Evolutionary conservation across 306 rosid genomes (phyloP), one percentile per base, ranked within the genome.

Genomic region (Abrus pulchellus): DNA sequence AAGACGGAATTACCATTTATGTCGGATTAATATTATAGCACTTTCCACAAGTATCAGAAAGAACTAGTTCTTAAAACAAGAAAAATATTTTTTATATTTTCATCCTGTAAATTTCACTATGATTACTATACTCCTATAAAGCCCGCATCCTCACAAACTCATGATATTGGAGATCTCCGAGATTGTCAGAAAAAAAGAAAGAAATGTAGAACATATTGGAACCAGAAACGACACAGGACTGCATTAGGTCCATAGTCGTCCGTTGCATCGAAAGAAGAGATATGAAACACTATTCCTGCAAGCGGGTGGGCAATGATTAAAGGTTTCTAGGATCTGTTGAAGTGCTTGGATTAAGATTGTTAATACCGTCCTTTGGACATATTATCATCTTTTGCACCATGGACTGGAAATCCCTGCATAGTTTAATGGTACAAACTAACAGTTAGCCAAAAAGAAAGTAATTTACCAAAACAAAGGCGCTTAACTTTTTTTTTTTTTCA

Each of bases 391-490:
- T 88, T 56, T 73, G 86, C 36, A 81, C 97, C 79, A 45, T 73
- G 45, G 82, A 62, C 76, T 56, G 83, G 79, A 91, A 91, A 74
- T 80, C 85, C 62, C 97, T 91, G 90, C 95, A 81, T 40, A 45
- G 63, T 61, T 55, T 61, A 28, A 54, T 63, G 41, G 13, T 28
- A 57, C 29, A 36, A 56, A 29, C 27, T 33, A 80, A 36, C 11
- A 81, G 52, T 64, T 41, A 81, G 77, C 57, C 20, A 38, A 28
- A 13, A 64, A 29, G 8, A 12, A 47, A 14, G 30, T 27, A 78
- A 10, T 55, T 27, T 14, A 44, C 43, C 54, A 5, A 13, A 63
- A 27, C 73, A 43, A 47, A 13, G 36, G 29, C 38, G 3, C 4
- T 14, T n/a, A 10, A 11, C 28, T 20, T 20, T 20, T 20, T 20